Conservation (phyloP, 179 eudicot species). For the Beta macrorhiza region DNA sequence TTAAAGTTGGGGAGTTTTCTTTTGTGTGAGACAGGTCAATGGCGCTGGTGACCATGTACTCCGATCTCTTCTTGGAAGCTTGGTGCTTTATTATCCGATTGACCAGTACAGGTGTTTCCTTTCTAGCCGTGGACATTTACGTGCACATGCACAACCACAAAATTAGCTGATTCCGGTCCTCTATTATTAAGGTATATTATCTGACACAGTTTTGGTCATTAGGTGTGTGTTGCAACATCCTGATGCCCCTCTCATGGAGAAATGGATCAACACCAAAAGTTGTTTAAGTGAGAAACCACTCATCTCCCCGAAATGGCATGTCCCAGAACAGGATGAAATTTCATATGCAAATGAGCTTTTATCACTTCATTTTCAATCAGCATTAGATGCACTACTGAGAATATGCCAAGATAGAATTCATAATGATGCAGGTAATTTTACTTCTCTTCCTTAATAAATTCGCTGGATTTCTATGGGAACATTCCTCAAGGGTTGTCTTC, state of each 20-base stretch:
- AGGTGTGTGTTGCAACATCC: constrained; percentile 78
- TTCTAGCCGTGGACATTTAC: constrained; percentile 2
- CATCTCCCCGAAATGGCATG: constrained; percentile 83
- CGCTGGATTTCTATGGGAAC: neutral
- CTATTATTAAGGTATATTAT: constrained; percentile 10
- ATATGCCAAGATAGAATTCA: constrained; percentile 79
- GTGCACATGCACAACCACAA: constrained; percentile 9
- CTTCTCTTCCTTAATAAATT: neutral
- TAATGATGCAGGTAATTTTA: constrained; percentile 71
- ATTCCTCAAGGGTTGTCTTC: neutral
- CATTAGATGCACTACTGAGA: constrained; percentile 73
- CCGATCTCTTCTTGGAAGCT: constrained; percentile 88
- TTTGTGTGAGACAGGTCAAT: constrained; percentile 64
- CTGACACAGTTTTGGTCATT: constrained; percentile 18
- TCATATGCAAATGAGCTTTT: constrained; percentile 86
- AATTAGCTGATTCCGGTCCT: constrained; percentile 1
- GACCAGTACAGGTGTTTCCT: constrained; percentile 80
- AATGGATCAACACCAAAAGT: constrained; percentile 85
- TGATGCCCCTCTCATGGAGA: constrained; percentile 64
- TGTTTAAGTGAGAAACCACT: constrained; percentile 45
- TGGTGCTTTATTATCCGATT: constrained; percentile 90
- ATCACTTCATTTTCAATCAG: constrained; percentile 72
- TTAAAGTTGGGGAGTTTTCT: constrained; percentile 17
- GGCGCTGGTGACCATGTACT: constrained; percentile 96
- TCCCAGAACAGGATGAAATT: constrained; percentile 75